phyloP scores from a whole-genome alignment of 2,329 filamentous ascomycete genomes.

The Apiospora phragmitis region DNA sequence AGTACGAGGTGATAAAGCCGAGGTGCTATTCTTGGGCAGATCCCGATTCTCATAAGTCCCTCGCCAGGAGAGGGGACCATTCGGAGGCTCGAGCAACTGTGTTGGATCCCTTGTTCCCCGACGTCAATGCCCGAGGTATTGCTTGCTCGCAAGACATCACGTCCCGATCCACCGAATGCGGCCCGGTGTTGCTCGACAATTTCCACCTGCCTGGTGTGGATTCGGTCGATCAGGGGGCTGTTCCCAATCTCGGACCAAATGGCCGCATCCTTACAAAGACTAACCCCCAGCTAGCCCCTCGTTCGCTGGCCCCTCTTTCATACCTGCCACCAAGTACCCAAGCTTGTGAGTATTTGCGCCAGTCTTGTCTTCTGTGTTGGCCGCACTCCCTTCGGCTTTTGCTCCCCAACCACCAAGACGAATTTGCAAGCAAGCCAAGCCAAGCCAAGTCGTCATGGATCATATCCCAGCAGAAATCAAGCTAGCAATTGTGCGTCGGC shows the following conservation, averaged over 20 bases:
- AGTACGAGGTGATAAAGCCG: neutral
- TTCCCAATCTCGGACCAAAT: neutral
- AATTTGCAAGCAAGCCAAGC: neutral
- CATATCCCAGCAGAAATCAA: neutral
- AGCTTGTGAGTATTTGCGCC: too few species aligned
- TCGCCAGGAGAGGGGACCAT: neutral
- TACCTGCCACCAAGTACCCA: too few species aligned
- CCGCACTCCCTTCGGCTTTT: too few species aligned
- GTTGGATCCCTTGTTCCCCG: neutral
- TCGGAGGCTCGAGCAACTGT: neutral
- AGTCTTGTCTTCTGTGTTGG: too few species aligned
- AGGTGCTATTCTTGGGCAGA: neutral
- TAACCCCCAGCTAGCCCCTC: too few species aligned
- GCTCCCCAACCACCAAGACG: too few species aligned
- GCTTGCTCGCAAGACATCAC: neutral
- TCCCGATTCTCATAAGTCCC: neutral
- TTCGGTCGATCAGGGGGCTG: neutral
- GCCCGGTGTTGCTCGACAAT: neutral
- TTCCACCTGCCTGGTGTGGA: neutral
- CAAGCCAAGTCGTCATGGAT: neutral
- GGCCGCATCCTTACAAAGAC: neutral
- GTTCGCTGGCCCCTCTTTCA: too few species aligned
- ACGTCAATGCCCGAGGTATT: neutral
- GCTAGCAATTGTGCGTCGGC: neutral
- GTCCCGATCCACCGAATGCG: neutral